Base-by-base conservation (phyloP, 1,284 basidiomycete species). In the Ceratobasidium sp. region DNA sequence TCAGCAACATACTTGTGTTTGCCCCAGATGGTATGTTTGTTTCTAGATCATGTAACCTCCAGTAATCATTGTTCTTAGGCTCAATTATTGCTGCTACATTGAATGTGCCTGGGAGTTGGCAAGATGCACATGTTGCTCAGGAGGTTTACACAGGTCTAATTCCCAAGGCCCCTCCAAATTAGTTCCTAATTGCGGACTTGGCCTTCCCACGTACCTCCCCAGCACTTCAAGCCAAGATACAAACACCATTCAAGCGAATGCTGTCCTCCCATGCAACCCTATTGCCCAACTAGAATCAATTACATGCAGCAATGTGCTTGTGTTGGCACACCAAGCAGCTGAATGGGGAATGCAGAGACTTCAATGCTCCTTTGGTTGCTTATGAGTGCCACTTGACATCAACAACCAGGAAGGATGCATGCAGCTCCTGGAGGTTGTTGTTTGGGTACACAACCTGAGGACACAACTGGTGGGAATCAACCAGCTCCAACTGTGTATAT, bases 91-190 rank as follows among this genome's bases (percentile, higher is more conserved):
- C 71, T 8, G 72, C 70, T 7, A 69, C 73, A 5, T 45, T 80
- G 34, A 84, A 84, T 75, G 77, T 79, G 0, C 82, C 81, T 4
- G 82, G 82, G 0, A 84, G 83, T 65, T 84, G 83, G 83, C 82
- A 84, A 74, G 79, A 84, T 72, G 76, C 82, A 3, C 74, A 73
- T 22, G 77, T 83, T 60, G 79, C 82, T 1, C 73, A 72, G 0
- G 76, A 75, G 0, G 78, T 85, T 3, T 84, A 80, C 68, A 55
- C 78, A 5, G 77, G 77, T 27, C 74, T 84, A 0, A 71, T 62
- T 0, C 74, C 55, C 1, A 10, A 71, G 1, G 81, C 79, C 2
- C 81, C 81, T 0, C 74, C 77, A 0, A 80, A 79, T 0, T 84
- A 73, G 70, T 83, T 79, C 58, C 75, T 84, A 25, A 77, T 82